phyloP scores from a whole-genome alignment of 2,329 filamentous ascomycete genomes.

The Neoscytalidium dimidiatum region DNA sequence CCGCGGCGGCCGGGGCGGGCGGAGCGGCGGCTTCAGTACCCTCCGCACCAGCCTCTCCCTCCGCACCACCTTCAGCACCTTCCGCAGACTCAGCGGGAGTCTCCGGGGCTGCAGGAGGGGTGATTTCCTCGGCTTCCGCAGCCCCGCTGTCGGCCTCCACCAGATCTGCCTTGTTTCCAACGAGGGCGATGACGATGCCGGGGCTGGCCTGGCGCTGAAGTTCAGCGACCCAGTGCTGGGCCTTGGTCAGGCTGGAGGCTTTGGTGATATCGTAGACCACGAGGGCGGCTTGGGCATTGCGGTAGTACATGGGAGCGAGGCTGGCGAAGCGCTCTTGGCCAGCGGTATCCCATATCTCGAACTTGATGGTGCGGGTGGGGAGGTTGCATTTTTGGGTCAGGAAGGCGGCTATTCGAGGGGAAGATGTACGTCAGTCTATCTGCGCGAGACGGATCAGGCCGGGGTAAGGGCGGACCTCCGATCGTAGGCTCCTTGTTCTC shows the following conservation, averaged over 20 bases:
- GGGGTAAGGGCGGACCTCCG: conserved; percentile 64
- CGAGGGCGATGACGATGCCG: conserved; percentile 94
- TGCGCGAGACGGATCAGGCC: background rate
- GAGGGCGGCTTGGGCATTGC: conserved; percentile 94
- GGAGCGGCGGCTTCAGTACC: conserved; percentile 42
- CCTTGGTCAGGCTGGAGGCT: conserved; percentile 90
- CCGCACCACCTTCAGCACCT: conserved; percentile 23
- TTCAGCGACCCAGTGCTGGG: conserved; percentile 98
- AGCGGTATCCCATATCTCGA: conserved; percentile 92
- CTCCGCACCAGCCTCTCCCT: conserved; percentile 46
- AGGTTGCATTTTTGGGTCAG: conserved; percentile 98
- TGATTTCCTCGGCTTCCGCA: conserved; percentile 47
- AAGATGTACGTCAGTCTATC: background rate
- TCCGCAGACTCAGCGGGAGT: conserved; percentile 32
- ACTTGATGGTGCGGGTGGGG: conserved; percentile 73
- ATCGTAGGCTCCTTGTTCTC: conserved; percentile 99
- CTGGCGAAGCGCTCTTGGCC: conserved; percentile 97
- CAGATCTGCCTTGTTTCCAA: conserved; percentile 92
- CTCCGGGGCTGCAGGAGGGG: conserved; percentile 45
- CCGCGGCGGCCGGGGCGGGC: conserved; percentile 29
- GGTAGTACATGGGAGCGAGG: conserved; percentile 98
- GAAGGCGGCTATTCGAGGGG: conserved; percentile 72
- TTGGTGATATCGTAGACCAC: conserved; percentile 99
- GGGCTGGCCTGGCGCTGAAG: conserved; percentile 94
- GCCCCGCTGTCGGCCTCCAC: conserved; percentile 33